Conservation (phyloP, 805 yeast genomes). For the Candida sanyiensis region DNA sequence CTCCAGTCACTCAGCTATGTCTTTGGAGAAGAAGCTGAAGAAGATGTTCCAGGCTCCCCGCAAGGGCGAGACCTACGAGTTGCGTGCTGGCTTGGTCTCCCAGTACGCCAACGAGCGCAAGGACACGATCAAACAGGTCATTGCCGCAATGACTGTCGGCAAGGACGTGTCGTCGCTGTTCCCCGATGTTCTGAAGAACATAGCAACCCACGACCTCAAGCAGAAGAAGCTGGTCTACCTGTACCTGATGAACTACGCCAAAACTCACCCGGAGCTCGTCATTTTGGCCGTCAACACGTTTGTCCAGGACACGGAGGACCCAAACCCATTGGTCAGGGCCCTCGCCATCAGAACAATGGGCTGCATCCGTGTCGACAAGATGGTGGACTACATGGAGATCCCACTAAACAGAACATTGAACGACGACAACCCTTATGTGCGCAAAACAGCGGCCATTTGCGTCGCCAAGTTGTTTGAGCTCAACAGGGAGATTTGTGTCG, state of each 20-base stretch:
- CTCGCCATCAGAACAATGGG: slow-evolving; percentile 99
- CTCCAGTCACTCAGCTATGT: slow-evolving; percentile 18
- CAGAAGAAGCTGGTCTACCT: slow-evolving; percentile 94
- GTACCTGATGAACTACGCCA: slow-evolving; percentile 95
- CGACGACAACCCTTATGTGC: slow-evolving; percentile 95
- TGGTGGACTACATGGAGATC: slow-evolving; percentile 89
- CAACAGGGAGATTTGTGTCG: slow-evolving; percentile 73
- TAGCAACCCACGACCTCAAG: slow-evolving; percentile 93
- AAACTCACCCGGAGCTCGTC: slow-evolving; percentile 91
- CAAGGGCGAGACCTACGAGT: slow-evolving; percentile 82
- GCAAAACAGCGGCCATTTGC: slow-evolving; percentile 96
- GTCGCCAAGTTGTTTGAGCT: slow-evolving; percentile 92
- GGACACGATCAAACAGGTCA: slow-evolving; percentile 94
- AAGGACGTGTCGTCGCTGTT: slow-evolving; percentile 92
- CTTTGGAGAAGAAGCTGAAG: slow-evolving; percentile 47
- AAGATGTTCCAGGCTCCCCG: slow-evolving; percentile 53
- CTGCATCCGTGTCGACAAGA: slow-evolving; percentile 89
- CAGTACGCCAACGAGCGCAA: slow-evolving; percentile 93
- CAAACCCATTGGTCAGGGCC: slow-evolving; percentile 92
- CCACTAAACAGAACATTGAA: slow-evolving; percentile 79
- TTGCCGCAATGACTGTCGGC: slow-evolving; percentile 97
- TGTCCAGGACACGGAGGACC: slow-evolving; percentile 91
- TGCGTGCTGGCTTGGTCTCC: slow-evolving; percentile 84
- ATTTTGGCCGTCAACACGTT: slow-evolving; percentile 96
- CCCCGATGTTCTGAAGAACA: slow-evolving; percentile 93